Evolutionary conservation across 805 yeast species (phyloP).

Genomic region (Saccharomycopsis olivae): DNA sequence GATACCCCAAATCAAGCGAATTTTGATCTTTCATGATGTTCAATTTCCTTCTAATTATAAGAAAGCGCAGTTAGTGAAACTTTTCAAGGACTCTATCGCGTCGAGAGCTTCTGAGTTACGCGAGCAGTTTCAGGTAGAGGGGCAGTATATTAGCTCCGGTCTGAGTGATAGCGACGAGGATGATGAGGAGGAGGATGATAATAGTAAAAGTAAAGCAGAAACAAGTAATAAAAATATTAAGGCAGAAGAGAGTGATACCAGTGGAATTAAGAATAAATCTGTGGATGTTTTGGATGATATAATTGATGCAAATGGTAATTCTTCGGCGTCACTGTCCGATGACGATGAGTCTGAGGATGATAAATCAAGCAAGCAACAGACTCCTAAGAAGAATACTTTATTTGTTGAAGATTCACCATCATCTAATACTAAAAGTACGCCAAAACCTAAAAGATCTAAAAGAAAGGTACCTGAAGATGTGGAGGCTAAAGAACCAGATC

Average conservation of each 20-base stretch:
- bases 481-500: constrained; percentile 3
- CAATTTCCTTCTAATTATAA: constrained; percentile 51
- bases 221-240: not conserved
- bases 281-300: not conserved
- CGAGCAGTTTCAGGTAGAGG: not conserved
- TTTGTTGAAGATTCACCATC: not conserved
- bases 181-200: not conserved
- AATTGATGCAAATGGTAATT: not conserved
- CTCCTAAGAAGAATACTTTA: not conserved
- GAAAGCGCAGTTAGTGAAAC: constrained; percentile 51
- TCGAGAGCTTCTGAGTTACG: not conserved
- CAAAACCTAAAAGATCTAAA: constrained; percentile 3
- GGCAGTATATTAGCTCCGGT: not conserved
- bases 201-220: not conserved
- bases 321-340: not conserved
- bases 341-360: not conserved
- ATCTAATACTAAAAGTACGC: not conserved
- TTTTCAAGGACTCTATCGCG: constrained; percentile 45
- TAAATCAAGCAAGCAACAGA: not conserved
- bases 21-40: constrained; percentile 55
- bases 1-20: constrained; percentile 59
- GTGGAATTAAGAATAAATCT: not conserved
- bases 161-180: not conserved
- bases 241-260: not conserved
- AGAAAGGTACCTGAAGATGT: constrained; percentile 2